These are phyloP conservation scores for Beauveria scarabaeidicola DNA, from an alignment of 2,329 filamentous ascomycete species.

Conservation along the genomic window DNA sequence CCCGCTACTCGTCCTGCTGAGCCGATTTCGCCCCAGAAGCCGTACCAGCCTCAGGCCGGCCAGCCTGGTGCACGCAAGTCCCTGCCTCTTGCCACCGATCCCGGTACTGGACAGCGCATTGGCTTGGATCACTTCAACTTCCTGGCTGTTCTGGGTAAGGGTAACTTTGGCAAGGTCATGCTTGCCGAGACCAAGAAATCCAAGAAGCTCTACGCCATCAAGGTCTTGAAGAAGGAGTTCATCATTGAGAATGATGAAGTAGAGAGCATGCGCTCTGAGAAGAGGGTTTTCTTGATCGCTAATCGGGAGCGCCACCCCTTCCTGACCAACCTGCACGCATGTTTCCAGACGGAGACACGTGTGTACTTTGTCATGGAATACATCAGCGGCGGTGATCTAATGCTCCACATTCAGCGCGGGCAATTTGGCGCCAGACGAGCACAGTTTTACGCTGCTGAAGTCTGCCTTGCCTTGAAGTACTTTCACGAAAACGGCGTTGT, in stretches of 20 bases:
- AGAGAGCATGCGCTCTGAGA: slow-evolving; percentile 94
- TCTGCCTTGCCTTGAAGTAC: slow-evolving; percentile 94
- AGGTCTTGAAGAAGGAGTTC: slow-evolving; percentile 98
- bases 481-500: slow-evolving; percentile 99
- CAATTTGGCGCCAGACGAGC: slow-evolving; percentile 93
- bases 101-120: slow-evolving; percentile 73
- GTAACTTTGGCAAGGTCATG: slow-evolving; percentile 99
- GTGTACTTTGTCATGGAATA: slow-evolving; percentile 99
- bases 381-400: slow-evolving; percentile 94
- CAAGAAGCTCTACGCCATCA: slow-evolving; percentile 92
- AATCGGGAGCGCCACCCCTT: slow-evolving; percentile 97
- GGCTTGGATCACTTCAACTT: slow-evolving; percentile 99
- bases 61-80: slow-evolving; percentile 41
- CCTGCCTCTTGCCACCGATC: slow-evolving; percentile 60
- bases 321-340: slow-evolving; percentile 88
- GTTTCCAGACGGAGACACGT: slow-evolving; percentile 96
- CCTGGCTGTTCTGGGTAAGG: slow-evolving; percentile 93
- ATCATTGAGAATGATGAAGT: slow-evolving; percentile 99
- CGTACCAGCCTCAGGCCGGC: slow-evolving; percentile 16
- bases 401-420: slow-evolving; percentile 96
- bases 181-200: slow-evolving; percentile 91
- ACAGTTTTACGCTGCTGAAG: slow-evolving; percentile 98
- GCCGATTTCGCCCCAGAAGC: slow-evolving; percentile 22
- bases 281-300: slow-evolving; percentile 91
- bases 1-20: slow-evolving; percentile 27